These are phyloP conservation scores for Fusarium penzigii DNA, from an alignment of 2,329 filamentous ascomycete species.

Conservation along the genomic window DNA sequence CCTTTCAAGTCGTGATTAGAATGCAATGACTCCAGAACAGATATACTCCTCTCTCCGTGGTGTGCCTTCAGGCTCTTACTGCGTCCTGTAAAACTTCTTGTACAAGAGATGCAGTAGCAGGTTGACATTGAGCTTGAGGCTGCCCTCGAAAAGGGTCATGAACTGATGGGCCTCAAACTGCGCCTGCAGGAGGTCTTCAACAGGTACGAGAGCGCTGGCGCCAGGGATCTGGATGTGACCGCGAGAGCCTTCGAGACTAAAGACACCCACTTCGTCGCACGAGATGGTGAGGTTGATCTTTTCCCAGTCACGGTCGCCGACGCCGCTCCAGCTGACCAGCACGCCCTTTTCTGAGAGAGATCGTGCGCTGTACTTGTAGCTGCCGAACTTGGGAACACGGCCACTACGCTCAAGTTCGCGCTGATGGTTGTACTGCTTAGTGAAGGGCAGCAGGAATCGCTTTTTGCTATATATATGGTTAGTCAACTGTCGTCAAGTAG, in stretches of 20 bases:
- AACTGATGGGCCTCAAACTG: slow-evolving; percentile 98
- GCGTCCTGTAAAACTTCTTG: slow-evolving; percentile 93
- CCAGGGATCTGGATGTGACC: slow-evolving; percentile 96
- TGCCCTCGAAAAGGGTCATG: slow-evolving; percentile 88
- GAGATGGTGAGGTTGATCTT: slow-evolving; percentile 93
- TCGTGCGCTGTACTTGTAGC: slow-evolving; percentile 93
- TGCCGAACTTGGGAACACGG: slow-evolving; percentile 94
- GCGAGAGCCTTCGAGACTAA: slow-evolving; percentile 86
- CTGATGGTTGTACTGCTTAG: slow-evolving; percentile 98
- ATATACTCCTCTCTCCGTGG: slow-evolving; percentile 2
- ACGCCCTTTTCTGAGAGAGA: slow-evolving; percentile 92
- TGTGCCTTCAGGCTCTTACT: slow-evolving; percentile 40
- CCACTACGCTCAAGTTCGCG: slow-evolving; percentile 90
- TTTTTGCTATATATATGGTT: slow-evolving; percentile 66
- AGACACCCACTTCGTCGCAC: slow-evolving; percentile 91
- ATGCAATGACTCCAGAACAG: background rate
- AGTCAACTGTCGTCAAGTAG: slow-evolving; percentile 8
- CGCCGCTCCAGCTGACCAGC: slow-evolving; percentile 86
- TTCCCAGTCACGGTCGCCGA: slow-evolving; percentile 80
- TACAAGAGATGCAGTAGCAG: slow-evolving; percentile 94
- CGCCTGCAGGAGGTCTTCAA: slow-evolving; percentile 92
- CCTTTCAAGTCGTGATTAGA: slow-evolving; percentile 3
- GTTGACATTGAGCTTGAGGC: slow-evolving; percentile 91
- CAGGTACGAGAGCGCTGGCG: slow-evolving; percentile 81
- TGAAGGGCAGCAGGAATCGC: slow-evolving; percentile 92